phyloP scores from a whole-genome alignment of 768 basidiomycete genomes.

The Hygrophoropsis aurantiaca region DNA sequence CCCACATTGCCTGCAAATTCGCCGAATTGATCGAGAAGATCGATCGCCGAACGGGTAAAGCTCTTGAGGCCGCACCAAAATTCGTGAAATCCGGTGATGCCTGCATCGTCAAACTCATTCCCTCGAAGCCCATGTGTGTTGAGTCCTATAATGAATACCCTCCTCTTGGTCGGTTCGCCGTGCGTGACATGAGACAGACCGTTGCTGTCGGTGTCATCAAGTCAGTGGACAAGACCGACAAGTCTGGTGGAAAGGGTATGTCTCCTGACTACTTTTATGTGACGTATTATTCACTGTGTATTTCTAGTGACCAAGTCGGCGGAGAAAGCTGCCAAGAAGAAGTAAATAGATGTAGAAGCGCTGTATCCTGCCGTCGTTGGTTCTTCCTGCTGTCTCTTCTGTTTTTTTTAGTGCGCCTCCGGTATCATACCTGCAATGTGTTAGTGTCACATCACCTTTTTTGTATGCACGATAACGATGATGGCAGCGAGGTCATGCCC shows the following conservation, averaged over 20 bases:
- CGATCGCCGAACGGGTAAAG: slow-evolving; percentile 97
- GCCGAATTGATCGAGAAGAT: slow-evolving; percentile 99
- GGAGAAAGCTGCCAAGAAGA: slow-evolving; percentile 96
- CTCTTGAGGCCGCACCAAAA: slow-evolving; percentile 85
- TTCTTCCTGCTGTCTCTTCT: slow-evolving; percentile 44
- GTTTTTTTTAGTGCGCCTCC: slow-evolving; percentile 26
- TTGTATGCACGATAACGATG: slow-evolving; percentile 50
- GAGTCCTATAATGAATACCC: slow-evolving; percentile 97
- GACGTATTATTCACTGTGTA: slow-evolving; percentile 8
- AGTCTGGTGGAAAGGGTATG: slow-evolving; percentile 81
- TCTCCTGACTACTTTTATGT: slow-evolving; percentile 5
- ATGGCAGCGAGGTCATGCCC: slow-evolving; percentile 26
- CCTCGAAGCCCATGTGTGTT: slow-evolving; percentile 95
- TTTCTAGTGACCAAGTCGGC: slow-evolving; percentile 85
- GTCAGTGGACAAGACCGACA: slow-evolving; percentile 93
- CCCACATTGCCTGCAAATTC: slow-evolving; percentile 99
- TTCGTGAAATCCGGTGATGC: slow-evolving; percentile 99
- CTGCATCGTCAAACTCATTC: slow-evolving; percentile 96
- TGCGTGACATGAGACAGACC: slow-evolving; percentile 99
- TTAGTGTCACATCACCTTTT: slow-evolving; percentile 38
- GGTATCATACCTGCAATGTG: slow-evolving; percentile 35
- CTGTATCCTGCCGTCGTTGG: slow-evolving; percentile 57
- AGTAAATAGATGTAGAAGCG: slow-evolving; percentile 83
- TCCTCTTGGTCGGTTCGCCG: slow-evolving; percentile 98
- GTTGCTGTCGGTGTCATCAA: slow-evolving; percentile 99